A percentile compares a stretch with the other conserved stretches of the same genome.
phyloP scores from a whole-genome alignment of 2,329 filamentous ascomycete species.

The Aspergillus sp. region DNA sequence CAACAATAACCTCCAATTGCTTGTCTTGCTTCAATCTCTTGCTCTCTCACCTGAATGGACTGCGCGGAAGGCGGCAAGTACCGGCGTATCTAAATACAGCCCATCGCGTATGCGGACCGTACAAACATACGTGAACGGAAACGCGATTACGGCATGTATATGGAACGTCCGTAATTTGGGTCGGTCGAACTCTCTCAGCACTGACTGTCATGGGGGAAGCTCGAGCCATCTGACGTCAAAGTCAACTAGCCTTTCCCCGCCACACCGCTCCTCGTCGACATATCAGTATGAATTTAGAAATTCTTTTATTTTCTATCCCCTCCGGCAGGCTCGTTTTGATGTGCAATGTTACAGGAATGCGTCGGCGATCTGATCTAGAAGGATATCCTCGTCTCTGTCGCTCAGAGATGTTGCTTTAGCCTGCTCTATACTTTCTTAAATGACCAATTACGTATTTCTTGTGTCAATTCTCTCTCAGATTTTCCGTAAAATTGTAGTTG shows the following conservation, averaged over 20 bases:
- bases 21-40: too few relatives aligned
- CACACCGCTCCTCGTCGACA: slow-evolving; percentile 22
- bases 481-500: background rate
- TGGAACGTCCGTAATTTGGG: background rate
- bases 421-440: too few relatives aligned
- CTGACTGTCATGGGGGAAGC: slow-evolving; percentile 10
- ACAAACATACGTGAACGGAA: background rate
- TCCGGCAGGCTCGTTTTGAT: background rate
- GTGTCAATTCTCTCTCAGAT: background rate
- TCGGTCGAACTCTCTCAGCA: background rate
- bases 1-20: too few relatives aligned
- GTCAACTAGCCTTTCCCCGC: slow-evolving; percentile 1
- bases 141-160: background rate
- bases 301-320: background rate
- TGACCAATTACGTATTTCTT: background rate
- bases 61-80: background rate
- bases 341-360: background rate
- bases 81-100: background rate
- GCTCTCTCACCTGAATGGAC: background rate
- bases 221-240: slow-evolving; percentile 25
- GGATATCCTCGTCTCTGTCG: background rate
- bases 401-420: background rate
- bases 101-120: background rate
- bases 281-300: background rate
- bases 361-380: background rate